Evolutionary conservation across 148 eudicot species (phyloP).

Genomic region (Arbutus unedo): DNA sequence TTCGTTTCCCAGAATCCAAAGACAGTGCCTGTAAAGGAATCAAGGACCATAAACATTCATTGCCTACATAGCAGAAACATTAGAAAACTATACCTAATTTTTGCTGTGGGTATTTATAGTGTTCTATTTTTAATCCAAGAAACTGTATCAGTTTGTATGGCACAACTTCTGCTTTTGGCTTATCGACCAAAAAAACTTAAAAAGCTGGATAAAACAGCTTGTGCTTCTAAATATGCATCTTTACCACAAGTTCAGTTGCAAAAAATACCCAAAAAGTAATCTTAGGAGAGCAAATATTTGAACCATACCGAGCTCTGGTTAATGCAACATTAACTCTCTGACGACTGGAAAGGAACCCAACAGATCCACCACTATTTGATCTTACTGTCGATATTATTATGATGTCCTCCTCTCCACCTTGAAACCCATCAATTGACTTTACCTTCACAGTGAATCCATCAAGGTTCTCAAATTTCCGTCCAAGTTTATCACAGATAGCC

Average conservation of each 20-base stretch:
- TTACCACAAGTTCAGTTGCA: neutral
- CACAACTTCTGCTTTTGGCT: neutral
- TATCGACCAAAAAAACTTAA: neutral
- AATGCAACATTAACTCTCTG: conserved; percentile 78
- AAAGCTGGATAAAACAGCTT: neutral
- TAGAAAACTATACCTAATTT: neutral
- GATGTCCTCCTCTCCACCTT: conserved; percentile 78
- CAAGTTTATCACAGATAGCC: conserved; percentile 52
- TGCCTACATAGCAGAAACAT: neutral
- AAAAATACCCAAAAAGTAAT: neutral
- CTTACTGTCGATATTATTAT: conserved; percentile 74
- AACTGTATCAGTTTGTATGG: neutral
- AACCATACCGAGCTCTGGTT: conserved; percentile 65
- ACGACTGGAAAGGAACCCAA: conserved; percentile 57
- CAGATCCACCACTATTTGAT: conserved; percentile 46
- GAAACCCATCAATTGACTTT: conserved; percentile 78
- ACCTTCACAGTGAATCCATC: conserved; percentile 51
- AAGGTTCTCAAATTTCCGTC: conserved; percentile 41
- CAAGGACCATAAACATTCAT: neutral
- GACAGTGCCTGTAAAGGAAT: conserved; percentile 44
- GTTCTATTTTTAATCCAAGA: neutral
- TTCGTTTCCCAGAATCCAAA: conserved; percentile 71
- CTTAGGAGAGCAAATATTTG: conserved; percentile 8
- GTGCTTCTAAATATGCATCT: neutral
- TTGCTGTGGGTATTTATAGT: neutral